Evolutionary conservation across 345 rosid genomes (phyloP), one percentile per base, ranked within the genome.

Genomic region (Euphorbia pulcherrima): DNA sequence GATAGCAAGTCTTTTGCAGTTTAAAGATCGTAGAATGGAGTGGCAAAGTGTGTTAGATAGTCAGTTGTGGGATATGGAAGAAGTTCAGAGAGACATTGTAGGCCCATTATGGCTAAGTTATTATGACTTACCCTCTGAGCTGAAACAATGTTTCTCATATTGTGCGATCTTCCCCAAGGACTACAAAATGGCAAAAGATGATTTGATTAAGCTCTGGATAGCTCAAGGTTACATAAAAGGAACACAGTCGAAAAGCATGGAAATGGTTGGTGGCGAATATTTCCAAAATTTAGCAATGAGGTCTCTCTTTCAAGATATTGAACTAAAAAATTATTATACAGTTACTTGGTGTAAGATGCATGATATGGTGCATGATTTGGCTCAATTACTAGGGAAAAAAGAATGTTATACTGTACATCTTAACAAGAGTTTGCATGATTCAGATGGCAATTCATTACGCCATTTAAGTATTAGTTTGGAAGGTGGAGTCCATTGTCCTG

Each of bases 21-120:
- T 62, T 68, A 4, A 68, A 59, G 46, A 14, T 6, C 13, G 13
- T 0, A 23, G 1, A 64, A 30, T 6, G n/a, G 72, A 68, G 5
- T 79, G 82, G 75, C 33, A 62, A 39, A 56, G 7, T 29, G 59
- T 79, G 41, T 44, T 71, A 16, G 24, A 51, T 1, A 71, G 60
- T 70, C 53, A 53, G 1, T 5, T 63, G 0, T 74, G 77, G 74
- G 21, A 69, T 28, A 0, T 60, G 4, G 39, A 77, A 23, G 72
- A 64, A 51, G 68, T 23, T 14, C 47, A 68, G 35, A 56, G 5
- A 16, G 58, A 60, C 71, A 7, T 8, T 21, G 2, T 69, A 56
- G n/a, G 20, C n/a, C n/a, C n/a, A n/a, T n/a, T 68, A 28, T 14
- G 8, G 12, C 68, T 67, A 57, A 61, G 68, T 27, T 68, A 73